Evolutionary conservation across 139 green algal species (phyloP).

Genomic region (Volvox africanus): DNA sequence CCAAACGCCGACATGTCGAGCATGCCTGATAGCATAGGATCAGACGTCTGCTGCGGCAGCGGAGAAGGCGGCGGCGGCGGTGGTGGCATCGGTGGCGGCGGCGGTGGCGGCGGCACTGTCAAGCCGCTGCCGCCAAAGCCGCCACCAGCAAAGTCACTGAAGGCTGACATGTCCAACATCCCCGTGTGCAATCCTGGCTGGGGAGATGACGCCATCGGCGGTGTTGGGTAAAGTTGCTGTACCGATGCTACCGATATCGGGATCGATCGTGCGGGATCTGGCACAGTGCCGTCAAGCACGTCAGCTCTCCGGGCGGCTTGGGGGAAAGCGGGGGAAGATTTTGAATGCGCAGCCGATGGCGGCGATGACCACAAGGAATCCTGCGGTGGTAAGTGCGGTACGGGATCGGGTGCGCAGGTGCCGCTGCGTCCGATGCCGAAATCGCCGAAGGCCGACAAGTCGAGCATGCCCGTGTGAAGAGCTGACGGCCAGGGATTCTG

Average conservation of each 20-base stretch:
- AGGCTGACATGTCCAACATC: conserved; percentile 67
- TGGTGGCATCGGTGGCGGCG: not conserved
- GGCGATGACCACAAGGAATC: not conserved
- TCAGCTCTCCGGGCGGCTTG: not conserved
- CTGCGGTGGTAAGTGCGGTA: not conserved
- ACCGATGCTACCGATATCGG: not conserved
- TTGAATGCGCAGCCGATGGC: no score
- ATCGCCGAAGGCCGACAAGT: conserved; percentile 55
- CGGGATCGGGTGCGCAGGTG: not conserved
- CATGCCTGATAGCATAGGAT: conserved; percentile 41
- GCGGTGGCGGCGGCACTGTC: not conserved
- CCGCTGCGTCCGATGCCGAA: not conserved
- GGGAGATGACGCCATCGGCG: not conserved
- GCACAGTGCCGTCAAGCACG: not conserved
- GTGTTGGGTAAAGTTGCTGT: not conserved
- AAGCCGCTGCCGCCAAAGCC: not conserved
- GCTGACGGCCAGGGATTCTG: not conserved
- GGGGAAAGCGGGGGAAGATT: not conserved
- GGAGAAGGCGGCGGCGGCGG: not conserved
- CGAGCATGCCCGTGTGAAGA: conserved; percentile 52
- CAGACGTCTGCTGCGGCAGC: not conserved
- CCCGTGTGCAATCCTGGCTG: conserved; percentile 48
- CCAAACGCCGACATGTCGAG: conserved; percentile 56
- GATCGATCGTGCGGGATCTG: not conserved
- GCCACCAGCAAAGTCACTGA: conserved; percentile 25